Evolutionary conservation across 2,329 filamentous ascomycete species (phyloP).

Genomic region (Stagonosporopsis cucurbitacearum): DNA sequence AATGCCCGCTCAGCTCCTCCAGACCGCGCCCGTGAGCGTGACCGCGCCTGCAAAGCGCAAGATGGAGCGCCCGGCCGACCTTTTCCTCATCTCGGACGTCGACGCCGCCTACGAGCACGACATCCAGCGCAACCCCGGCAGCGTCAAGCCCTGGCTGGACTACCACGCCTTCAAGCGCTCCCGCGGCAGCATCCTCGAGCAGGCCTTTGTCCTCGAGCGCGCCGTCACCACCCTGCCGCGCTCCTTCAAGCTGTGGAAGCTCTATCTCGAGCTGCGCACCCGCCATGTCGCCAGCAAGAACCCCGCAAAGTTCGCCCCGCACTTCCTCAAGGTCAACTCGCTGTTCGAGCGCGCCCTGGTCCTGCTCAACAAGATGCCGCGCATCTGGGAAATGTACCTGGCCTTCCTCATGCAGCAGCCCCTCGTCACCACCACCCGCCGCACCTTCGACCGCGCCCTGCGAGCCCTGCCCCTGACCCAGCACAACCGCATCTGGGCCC

Average conservation of each 20-base stretch:
- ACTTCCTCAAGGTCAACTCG: conserved; percentile 92
- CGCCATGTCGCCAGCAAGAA: conserved; percentile 85
- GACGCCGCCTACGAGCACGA: conserved; percentile 98
- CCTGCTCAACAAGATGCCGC: conserved; percentile 97
- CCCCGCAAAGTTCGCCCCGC: conserved; percentile 75
- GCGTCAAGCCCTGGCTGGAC: conserved; percentile 91
- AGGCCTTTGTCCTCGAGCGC: conserved; percentile 86
- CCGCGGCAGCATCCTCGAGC: conserved; percentile 83
- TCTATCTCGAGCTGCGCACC: conserved; percentile 86
- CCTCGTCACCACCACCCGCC: conserved; percentile 83
- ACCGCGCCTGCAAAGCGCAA: conserved; percentile 39
- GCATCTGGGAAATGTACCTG: conserved; percentile 98
- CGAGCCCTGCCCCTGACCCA: conserved; percentile 92
- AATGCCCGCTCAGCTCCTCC: conserved; percentile 55
- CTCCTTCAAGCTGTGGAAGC: conserved; percentile 98
- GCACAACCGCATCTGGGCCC: conserved; percentile 91
- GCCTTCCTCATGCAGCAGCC: conserved; percentile 89
- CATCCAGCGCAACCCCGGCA: conserved; percentile 82
- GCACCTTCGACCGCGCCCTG: conserved; percentile 89
- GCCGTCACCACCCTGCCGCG: conserved; percentile 88
- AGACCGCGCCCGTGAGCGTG: conserved; percentile 43
- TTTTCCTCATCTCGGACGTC: conserved; percentile 71
- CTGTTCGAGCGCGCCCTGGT: conserved; percentile 93
- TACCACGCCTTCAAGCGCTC: conserved; percentile 92
- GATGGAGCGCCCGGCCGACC: conserved; percentile 45